phyloP scores from a whole-genome alignment of 2,329 filamentous ascomycete genomes.

The Fusarium keratoplasticum region DNA sequence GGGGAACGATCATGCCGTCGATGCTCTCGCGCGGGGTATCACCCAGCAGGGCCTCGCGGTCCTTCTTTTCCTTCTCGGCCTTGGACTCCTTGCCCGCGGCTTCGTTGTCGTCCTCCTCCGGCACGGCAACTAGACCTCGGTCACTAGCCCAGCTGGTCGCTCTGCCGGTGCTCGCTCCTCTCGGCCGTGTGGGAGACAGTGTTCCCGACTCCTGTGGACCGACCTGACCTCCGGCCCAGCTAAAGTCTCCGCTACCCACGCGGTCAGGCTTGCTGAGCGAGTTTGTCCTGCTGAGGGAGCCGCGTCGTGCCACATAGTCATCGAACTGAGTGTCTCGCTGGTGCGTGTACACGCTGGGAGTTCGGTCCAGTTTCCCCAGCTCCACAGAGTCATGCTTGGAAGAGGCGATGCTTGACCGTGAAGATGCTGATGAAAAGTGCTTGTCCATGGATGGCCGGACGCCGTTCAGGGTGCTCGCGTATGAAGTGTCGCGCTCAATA shows the following conservation, averaged over 20 bases:
- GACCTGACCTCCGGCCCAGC: conserved; percentile 38
- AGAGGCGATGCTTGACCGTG: conserved; percentile 47
- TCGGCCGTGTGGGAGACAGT: conserved; percentile 34
- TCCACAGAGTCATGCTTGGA: conserved; percentile 37
- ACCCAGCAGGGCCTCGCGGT: conserved; percentile 47
- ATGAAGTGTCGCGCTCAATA: conserved; percentile 43
- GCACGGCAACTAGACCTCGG: conserved; percentile 52
- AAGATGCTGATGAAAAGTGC: conserved; percentile 41
- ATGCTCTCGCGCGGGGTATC: conserved; percentile 39
- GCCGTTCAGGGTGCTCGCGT: conserved; percentile 31
- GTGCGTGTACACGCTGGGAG: conserved; percentile 54
- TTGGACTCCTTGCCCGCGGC: conserved; percentile 25
- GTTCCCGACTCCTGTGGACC: conserved; percentile 24
- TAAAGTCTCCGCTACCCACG: conserved; percentile 49
- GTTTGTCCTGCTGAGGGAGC: conserved; percentile 31
- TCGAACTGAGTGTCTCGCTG: conserved; percentile 62
- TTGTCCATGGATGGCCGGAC: conserved; percentile 44
- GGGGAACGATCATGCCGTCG: conserved; percentile 31
- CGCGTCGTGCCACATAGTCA: conserved; percentile 54
- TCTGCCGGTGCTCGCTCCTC: conserved; percentile 45
- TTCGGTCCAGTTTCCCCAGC: conserved; percentile 38
- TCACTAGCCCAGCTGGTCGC: conserved; percentile 53
- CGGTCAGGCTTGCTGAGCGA: conserved; percentile 40
- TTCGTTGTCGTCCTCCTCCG: conserved; percentile 52
- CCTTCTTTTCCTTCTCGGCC: conserved; percentile 32